Percentiles rank a stretch among this genome's conserved stretches.
Evolutionary conservation across 192 early-diverging fungal species (phyloP).

Genomic region (Bifiguratus adelaidae): DNA sequence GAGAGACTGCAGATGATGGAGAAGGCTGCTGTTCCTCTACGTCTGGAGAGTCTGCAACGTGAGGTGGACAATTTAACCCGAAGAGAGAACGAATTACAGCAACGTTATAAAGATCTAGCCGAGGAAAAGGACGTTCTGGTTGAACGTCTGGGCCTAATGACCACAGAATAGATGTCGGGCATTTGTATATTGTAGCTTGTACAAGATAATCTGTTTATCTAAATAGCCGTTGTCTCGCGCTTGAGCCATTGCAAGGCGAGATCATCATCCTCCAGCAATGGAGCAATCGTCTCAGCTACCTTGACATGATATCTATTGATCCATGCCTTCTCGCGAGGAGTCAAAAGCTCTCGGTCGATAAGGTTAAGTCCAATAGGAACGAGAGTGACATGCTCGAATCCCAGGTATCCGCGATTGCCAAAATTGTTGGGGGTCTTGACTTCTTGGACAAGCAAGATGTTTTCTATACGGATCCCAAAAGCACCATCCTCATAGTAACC

Average conservation of each 20-base stretch:
- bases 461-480: slow-evolving; percentile 98
- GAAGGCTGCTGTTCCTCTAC: slow-evolving; percentile 41
- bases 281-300: slow-evolving; percentile 70
- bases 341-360: slow-evolving; percentile 60
- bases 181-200: too few species aligned
- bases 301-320: slow-evolving; percentile 76
- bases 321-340: slow-evolving; percentile 71
- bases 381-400: slow-evolving; percentile 88
- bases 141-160: too few species aligned
- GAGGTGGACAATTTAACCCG: slow-evolving; percentile 34
- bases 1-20: slow-evolving; percentile 42
- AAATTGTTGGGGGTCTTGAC: slow-evolving; percentile 73
- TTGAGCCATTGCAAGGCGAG: slow-evolving; percentile 73
- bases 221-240: slow-evolving; percentile 66
- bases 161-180: too few species aligned
- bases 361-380: slow-evolving; percentile 82
- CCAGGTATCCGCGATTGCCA: slow-evolving; percentile 69
- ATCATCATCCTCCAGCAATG: slow-evolving; percentile 56
- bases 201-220: too few species aligned
- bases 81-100: slow-evolving; percentile 52
- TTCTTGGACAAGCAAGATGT: slow-evolving; percentile 74
- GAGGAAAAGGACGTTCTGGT: too few species aligned
- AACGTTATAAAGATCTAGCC: slow-evolving; percentile 46
- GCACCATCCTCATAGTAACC: slow-evolving; percentile 95
- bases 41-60: slow-evolving; percentile 41